Evolutionary conservation across 257 asterid species (phyloP), one percentile per base, ranked within the genome.

Genomic region (Anisodus acutangulus): DNA sequence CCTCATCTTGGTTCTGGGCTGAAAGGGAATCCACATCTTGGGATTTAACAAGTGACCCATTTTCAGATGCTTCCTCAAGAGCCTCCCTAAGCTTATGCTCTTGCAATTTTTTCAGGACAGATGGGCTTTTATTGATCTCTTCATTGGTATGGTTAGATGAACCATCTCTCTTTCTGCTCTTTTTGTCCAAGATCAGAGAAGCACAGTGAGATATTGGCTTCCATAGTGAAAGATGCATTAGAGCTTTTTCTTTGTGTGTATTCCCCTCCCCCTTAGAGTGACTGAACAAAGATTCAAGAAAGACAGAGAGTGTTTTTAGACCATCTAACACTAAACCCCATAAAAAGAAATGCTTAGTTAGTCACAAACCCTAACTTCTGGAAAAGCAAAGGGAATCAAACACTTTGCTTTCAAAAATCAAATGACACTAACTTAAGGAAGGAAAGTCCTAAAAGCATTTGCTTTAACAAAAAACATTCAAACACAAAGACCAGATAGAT

Each of bases 221-320:
- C 99, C 98, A 97, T 87, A 97, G 92, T 88, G 98, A 91, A 90
- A 97, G 87, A 97, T 95, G 98, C 99, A 97, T 97, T 86, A 88
- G 89, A 90, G 86, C 93, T 87, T 78, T 54, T 78, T 53, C 47
- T 53, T 15, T 74, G 81, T 47, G 19, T 74, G 60, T 22, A 9
- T 41, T 0, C 6, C 78, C 45, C 45, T 5, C 78, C 54, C 78
- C 45, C 60, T 11, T 15, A 81, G 85, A 70, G 66, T 72, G 89
- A 85, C 89, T 81, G 79, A 80, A 71, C 74, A 79, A 85, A 88
- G 90, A 83, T 68, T 83, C 82, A 81, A 26, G 83, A 60, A 82
- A 86, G 85, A 58, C 64, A 86, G 82, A 80, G 84, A 82, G 83
- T 45, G 85, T 79, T 80, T 86, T 94, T 85, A 90, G 90, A 91